Evolutionary conservation across 2,329 filamentous ascomycete species (phyloP), one percentile per base, ranked within the genome.

Genomic region (Penicillium hesseltinei): DNA sequence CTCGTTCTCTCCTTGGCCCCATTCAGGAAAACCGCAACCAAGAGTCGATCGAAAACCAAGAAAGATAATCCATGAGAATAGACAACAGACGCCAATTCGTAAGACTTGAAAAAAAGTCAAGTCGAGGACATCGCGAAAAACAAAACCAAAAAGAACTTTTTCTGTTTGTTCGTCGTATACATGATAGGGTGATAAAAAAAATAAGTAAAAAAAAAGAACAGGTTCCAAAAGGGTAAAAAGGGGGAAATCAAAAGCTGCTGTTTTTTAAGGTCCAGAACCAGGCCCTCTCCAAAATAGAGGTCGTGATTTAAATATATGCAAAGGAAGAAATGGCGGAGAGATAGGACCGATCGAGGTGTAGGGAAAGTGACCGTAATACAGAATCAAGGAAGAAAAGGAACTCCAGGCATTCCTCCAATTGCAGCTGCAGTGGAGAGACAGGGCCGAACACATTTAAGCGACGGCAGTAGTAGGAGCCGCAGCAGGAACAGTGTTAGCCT

Each of bases 391-490:
- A 59, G 53, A 53, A 47, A 54, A 66, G 47, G 44, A 43, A 54
- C 50, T 17, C 40, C 40, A 44, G n/a, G 40, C 48, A 51, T 51
- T 51, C 13, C 25, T 27, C 17, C 21, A 46, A 33, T 45, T 23
- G 39, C 38, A 50, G 59, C 61, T 59, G 55, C 50, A 51, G 55
- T 54, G 53, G 50, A 59, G 48, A 62, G 57, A 58, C 6, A 33
- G 33, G 13, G 48, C 39, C 42, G 21, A 51, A 55, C 27, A 52
- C 59, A 40, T 58, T 71, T 80, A 81, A 63, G 78, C 77, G 58
- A 77, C 75, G 51, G 78, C 71, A 54, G 78, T 68, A 31, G 78
- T 73, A 59, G 78, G 71, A 58, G 76, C 73, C 33, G 76, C 66
- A 60, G 69, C 69, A 47, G 72, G 62, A 42, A 36, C 50, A 25